phyloP scores from a whole-genome alignment of 208 protist genomes.

The Leishmania lainsoni region DNA sequence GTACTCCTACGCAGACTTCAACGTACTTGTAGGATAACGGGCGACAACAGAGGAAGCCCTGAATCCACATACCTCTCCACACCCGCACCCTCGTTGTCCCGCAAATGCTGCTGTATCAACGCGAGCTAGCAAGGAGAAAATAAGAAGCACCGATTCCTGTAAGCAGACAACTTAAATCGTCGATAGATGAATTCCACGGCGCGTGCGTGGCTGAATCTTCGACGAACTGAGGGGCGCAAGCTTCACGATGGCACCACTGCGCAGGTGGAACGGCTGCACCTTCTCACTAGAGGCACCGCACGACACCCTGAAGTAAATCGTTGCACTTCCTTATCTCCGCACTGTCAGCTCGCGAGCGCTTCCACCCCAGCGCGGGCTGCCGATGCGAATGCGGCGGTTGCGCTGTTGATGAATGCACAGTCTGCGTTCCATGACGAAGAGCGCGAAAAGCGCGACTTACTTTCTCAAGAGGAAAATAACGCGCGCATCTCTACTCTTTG shows the following conservation, averaged over 20 bases:
- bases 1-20: neutral
- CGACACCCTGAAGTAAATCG: neutral
- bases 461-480: neutral
- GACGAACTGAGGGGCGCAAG: neutral
- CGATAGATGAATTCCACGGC: constrained; percentile 12
- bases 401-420: neutral
- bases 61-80: neutral
- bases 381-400: too few species aligned
- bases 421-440: neutral
- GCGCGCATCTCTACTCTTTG: neutral
- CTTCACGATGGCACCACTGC: neutral
- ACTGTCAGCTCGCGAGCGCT: neutral
- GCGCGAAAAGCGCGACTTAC: neutral
- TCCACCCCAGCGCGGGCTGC: neutral
- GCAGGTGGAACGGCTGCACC: constrained; percentile 8
- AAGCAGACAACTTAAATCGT: neutral
- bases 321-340: neutral
- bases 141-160: neutral
- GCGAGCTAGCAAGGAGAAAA: neutral
- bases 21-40: neutral
- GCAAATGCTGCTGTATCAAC: neutral
- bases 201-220: constrained; percentile 7
- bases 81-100: neutral
- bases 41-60: neutral
- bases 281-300: neutral